phyloP scores from a whole-genome alignment of 208 protist species.

The Crithidia acanthocephali region DNA sequence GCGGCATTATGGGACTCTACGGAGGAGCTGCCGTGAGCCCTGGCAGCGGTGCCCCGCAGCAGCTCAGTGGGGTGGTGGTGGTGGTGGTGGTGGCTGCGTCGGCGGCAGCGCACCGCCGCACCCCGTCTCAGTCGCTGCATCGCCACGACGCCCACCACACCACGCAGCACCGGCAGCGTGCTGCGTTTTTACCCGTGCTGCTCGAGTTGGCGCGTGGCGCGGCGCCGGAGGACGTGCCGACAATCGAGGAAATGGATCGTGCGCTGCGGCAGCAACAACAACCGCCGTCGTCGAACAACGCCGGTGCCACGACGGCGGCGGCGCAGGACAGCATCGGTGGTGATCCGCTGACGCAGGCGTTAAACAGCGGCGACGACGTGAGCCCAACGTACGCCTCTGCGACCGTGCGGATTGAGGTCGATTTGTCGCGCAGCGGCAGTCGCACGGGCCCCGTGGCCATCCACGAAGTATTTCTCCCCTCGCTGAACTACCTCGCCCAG shows the following conservation, averaged over 20 bases:
- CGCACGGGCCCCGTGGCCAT: conserved; percentile 19
- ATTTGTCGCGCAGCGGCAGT: conserved; percentile 30
- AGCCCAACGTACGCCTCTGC: conserved; percentile 31
- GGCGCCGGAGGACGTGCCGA: conserved; percentile 24
- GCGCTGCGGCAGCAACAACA: background rate
- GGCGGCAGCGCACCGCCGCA: background rate
- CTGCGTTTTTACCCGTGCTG: conserved; percentile 63
- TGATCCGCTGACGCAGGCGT: conserved; percentile 3
- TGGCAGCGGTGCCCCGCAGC: too few species aligned
- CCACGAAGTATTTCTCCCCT: conserved; percentile 45
- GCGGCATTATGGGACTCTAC: too few species aligned
- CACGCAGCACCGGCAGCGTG: conserved; percentile 22
- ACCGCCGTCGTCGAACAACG: background rate
- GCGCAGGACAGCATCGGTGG: background rate
- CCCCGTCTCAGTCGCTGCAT: conserved; percentile 6
- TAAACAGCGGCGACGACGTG: conserved; percentile 19
- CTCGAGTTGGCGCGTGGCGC: conserved; percentile 49
- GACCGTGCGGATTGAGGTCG: conserved; percentile 39
- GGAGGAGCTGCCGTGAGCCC: too few species aligned
- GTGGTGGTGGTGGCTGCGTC: background rate
- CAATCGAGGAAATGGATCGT: conserved; percentile 25
- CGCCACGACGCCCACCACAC: background rate
- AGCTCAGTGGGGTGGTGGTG: background rate
- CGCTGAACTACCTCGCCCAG: conserved; percentile 39
- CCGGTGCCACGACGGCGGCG: too few species aligned